phyloP scores from a whole-genome alignment of 148 eudicot genomes.

The Rhododendron griersonianum region DNA sequence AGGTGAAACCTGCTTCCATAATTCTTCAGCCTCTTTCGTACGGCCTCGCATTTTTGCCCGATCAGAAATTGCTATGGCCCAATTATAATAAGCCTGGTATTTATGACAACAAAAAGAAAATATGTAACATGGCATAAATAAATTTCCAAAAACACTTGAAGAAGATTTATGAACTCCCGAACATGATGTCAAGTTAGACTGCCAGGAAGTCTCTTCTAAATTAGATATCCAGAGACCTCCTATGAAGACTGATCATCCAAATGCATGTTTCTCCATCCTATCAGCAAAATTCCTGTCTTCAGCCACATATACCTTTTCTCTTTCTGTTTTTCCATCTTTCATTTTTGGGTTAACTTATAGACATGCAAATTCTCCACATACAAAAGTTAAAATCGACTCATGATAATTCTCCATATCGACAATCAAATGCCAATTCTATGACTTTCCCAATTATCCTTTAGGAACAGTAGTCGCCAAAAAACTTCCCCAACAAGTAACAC shows the following conservation, averaged over 20 bases:
- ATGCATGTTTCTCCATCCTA: background rate
- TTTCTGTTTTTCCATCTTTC: background rate
- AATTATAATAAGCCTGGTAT: constrained; percentile 64
- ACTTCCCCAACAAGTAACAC: background rate
- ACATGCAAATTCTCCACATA: background rate
- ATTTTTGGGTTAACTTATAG: background rate
- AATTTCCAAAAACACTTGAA: background rate
- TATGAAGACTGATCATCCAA: background rate
- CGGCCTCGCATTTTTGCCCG: constrained; percentile 98
- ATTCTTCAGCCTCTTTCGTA: constrained; percentile 94
- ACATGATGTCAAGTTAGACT: background rate
- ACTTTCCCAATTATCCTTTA: background rate
- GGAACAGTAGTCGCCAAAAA: background rate
- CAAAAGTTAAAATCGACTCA: background rate
- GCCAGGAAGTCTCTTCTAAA: background rate
- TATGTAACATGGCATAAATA: background rate
- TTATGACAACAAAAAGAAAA: background rate
- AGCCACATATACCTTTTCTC: background rate
- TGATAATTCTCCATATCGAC: background rate
- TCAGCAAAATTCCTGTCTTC: background rate
- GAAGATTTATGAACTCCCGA: background rate
- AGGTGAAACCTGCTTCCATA: constrained; percentile 81
- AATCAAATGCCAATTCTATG: background rate
- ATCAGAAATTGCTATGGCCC: constrained; percentile 99
- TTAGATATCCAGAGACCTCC: background rate